Evolutionary conservation across 2,329 filamentous ascomycete species (phyloP).

Genomic region (Amylocarpus encephaloides): DNA sequence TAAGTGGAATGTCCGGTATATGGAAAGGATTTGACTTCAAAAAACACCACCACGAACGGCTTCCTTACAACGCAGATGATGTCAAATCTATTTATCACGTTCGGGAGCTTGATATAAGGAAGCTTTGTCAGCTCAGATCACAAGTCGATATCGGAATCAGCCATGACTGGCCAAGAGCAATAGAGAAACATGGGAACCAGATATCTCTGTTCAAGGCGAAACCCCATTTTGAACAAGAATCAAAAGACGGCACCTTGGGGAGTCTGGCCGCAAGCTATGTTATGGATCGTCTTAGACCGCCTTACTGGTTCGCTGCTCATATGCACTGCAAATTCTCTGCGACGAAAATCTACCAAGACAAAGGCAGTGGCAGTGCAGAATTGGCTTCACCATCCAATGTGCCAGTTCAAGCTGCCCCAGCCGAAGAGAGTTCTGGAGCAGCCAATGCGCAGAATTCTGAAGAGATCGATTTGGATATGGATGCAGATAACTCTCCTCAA

Average conservation of each 20-base stretch:
- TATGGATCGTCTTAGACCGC: slow-evolving; percentile 73
- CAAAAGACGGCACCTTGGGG: slow-evolving; percentile 66
- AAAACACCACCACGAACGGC: slow-evolving; percentile 73
- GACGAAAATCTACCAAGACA: slow-evolving; percentile 46
- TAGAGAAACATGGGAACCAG: slow-evolving; percentile 73
- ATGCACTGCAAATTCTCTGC: slow-evolving; percentile 85
- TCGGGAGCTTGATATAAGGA: slow-evolving; percentile 83
- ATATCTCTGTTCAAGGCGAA: slow-evolving; percentile 66
- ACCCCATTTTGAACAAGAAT: slow-evolving; percentile 68
- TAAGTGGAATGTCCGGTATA: slow-evolving; percentile 86
- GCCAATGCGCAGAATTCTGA: slow-evolving; percentile 45
- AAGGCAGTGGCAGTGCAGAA: slow-evolving; percentile 10
- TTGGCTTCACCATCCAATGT: not conserved
- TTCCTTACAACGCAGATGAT: slow-evolving; percentile 76
- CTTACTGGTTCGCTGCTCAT: slow-evolving; percentile 90
- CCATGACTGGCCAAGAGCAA: slow-evolving; percentile 87
- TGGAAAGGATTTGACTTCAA: slow-evolving; percentile 89
- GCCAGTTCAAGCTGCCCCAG: not conserved
- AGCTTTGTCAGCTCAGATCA: slow-evolving; percentile 74
- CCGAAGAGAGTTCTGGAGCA: not conserved
- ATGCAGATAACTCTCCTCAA: slow-evolving; percentile 24
- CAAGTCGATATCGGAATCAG: slow-evolving; percentile 89
- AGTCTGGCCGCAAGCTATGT: slow-evolving; percentile 74
- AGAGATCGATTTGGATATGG: slow-evolving; percentile 54
- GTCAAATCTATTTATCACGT: slow-evolving; percentile 83